A percentile compares a stretch with the other conserved stretches of the same genome.
These are phyloP conservation scores for Cyclotella atomus DNA, from an alignment of 108 stramenopile species.

Conservation along the genomic window DNA sequence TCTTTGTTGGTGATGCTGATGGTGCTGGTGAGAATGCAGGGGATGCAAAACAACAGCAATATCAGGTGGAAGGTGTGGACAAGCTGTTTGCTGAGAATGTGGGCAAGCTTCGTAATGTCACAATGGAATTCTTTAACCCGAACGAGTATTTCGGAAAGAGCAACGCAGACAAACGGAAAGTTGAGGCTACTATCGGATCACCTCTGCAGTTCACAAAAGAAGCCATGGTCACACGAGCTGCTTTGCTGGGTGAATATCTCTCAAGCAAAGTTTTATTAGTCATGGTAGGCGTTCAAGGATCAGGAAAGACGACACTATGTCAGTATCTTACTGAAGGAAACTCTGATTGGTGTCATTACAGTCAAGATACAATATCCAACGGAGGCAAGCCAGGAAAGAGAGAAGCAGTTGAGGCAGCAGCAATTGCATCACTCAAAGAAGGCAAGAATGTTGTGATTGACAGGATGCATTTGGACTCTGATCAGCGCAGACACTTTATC, in stretches of 20 bases:
- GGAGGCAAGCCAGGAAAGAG: conserved; percentile 81
- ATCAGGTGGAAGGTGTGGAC: conserved; percentile 78
- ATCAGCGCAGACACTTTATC: conserved; percentile 63
- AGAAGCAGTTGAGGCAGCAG: conserved; percentile 64
- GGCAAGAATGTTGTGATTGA: conserved; percentile 73
- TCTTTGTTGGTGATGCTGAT: conserved; percentile 84
- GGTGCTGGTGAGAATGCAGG: conserved; percentile 24
- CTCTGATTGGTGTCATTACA: conserved; percentile 63
- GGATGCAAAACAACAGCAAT: conserved; percentile 31
- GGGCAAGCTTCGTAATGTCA: conserved; percentile 32
- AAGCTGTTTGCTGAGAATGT: conserved; percentile 67
- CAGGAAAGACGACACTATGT: conserved; percentile 76
- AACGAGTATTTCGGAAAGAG: conserved; percentile 72
- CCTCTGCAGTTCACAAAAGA: conserved; percentile 30
- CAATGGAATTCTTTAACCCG: conserved; percentile 67
- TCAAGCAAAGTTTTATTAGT: conserved; percentile 63
- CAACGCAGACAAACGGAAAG: conserved; percentile 46
- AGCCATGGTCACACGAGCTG: conserved; percentile 53
- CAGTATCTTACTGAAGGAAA: conserved; percentile 38
- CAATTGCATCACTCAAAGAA: conserved; percentile 38
- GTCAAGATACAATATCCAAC: conserved; percentile 84
- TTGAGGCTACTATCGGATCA: not conserved
- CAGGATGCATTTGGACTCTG: conserved; percentile 79
- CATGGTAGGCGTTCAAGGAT: conserved; percentile 76
- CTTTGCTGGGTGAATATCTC: conserved; percentile 64